phyloP scores from a whole-genome alignment of 192 early-diverging fungal species.

The Pilobolus umbonatus region DNA sequence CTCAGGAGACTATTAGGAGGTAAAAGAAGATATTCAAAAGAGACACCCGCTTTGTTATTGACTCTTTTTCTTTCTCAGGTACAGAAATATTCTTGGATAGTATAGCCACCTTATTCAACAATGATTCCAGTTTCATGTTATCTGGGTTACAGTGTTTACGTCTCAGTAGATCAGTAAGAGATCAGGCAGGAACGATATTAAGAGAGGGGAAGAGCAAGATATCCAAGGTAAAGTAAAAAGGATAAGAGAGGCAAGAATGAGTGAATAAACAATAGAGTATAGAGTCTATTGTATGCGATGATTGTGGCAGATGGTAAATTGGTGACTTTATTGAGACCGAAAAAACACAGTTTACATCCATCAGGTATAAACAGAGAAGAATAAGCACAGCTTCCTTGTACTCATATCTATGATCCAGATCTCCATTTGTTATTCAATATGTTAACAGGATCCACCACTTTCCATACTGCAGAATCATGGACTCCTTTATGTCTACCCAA shows the following conservation, averaged over 20 bases:
- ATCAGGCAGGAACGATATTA: constrained; percentile 61
- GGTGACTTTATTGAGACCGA: constrained; percentile 68
- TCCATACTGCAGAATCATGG: constrained; percentile 84
- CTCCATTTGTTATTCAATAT: constrained; percentile 80
- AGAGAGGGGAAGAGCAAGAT: constrained; percentile 55
- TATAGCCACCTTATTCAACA: constrained; percentile 63
- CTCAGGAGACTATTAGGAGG: constrained; percentile 76
- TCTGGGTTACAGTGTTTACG: constrained; percentile 72
- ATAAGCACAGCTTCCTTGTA: background rate
- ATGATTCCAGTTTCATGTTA: constrained; percentile 69
- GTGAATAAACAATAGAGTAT: background rate
- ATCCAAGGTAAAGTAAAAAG: background rate
- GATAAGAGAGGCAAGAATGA: background rate
- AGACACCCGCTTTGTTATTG: background rate
- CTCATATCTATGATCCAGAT: too few relatives aligned
- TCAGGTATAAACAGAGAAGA: constrained; percentile 44
- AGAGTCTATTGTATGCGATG: constrained; percentile 74
- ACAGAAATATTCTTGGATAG: constrained; percentile 82
- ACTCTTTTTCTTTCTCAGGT: constrained; percentile 29
- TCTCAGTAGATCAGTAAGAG: constrained; percentile 60
- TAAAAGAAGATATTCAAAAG: constrained; percentile 8
- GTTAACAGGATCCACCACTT: constrained; percentile 67
- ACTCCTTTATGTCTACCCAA: constrained; percentile 91
- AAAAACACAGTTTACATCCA: constrained; percentile 76
- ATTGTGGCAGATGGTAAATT: constrained; percentile 72